These are phyloP conservation scores for Thymus mandschuricus DNA, from an alignment of 257 asterid species.

Conservation along the genomic window DNA sequence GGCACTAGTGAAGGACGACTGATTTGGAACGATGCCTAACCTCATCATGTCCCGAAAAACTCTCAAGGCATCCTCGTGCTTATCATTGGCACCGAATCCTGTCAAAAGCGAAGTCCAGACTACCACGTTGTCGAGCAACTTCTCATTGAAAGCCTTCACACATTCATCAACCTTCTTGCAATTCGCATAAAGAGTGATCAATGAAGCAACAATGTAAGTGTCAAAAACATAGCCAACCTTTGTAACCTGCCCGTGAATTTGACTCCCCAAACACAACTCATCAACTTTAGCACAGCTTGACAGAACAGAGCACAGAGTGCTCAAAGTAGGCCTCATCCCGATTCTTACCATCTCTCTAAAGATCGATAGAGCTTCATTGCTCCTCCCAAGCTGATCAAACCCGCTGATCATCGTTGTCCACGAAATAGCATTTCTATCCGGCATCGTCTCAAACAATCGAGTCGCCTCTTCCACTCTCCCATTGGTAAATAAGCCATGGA, in stretches of 20 bases:
- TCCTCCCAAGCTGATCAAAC: constrained; percentile 71
- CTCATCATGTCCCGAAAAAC: constrained; percentile 63
- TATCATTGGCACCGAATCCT: constrained; percentile 61
- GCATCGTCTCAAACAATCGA: constrained; percentile 61
- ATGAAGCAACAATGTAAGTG: constrained; percentile 57
- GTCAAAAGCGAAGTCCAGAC: constrained; percentile 94
- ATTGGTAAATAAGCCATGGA: constrained; percentile 72
- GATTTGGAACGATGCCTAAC: constrained; percentile 69
- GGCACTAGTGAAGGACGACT: constrained; percentile 86
- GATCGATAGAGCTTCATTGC: constrained; percentile 56
- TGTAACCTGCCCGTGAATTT: constrained; percentile 57
- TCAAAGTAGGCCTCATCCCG: constrained; percentile 63
- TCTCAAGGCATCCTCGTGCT: constrained; percentile 58
- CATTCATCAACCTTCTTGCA: constrained; percentile 57
- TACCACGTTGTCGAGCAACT: constrained; percentile 60
- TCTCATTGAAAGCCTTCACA: constrained; percentile 56
- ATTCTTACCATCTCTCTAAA: constrained; percentile 56
- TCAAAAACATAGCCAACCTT: constrained; percentile 65
- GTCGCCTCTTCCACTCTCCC: constrained; percentile 60
- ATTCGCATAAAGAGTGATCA: constrained; percentile 73
- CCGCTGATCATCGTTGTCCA: constrained; percentile 89
- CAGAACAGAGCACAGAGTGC: constrained; percentile 62
- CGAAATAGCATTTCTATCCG: constrained; percentile 63
- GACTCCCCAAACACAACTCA: constrained; percentile 51
- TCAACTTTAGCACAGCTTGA: constrained; percentile 64